These are phyloP conservation scores for Bruguiera hainesii DNA, from an alignment of 441 rosid species.

Conservation along the genomic window DNA sequence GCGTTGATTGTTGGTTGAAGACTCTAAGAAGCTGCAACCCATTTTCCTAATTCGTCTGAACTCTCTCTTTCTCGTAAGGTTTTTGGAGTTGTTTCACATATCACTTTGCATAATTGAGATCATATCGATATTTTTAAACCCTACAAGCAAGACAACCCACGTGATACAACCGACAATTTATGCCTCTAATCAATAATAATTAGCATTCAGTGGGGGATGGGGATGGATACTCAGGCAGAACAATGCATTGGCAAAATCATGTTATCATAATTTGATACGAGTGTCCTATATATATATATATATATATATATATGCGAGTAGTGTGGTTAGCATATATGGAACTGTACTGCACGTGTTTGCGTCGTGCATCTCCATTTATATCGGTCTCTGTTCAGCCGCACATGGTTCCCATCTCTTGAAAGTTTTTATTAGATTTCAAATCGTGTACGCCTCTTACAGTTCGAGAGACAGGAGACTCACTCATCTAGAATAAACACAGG, in stretches of 20 bases:
- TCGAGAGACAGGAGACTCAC: too few species aligned
- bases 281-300: too few species aligned
- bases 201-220: background rate
- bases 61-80: background rate
- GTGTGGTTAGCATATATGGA: too few species aligned
- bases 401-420: constrained; percentile 12
- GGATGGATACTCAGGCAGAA: too few species aligned
- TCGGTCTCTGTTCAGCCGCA: background rate
- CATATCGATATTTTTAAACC: background rate
- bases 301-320: too few species aligned
- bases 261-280: background rate
- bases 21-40: background rate
- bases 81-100: background rate
- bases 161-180: constrained; percentile 20
- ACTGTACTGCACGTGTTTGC: background rate
- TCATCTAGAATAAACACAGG: too few species aligned
- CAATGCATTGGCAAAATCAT: constrained; percentile 4
- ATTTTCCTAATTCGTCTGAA: constrained; percentile 7
- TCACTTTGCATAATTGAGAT: background rate
- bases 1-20: constrained; percentile 7
- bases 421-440: constrained; percentile 2
- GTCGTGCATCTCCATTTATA: too few species aligned
- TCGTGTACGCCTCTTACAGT: too few species aligned
- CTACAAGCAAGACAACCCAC: constrained; percentile 23
- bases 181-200: constrained; percentile 12